Conservation (phyloP, 2,329 filamentous ascomycete genomes). For the Dactylonectria estremocensis region DNA sequence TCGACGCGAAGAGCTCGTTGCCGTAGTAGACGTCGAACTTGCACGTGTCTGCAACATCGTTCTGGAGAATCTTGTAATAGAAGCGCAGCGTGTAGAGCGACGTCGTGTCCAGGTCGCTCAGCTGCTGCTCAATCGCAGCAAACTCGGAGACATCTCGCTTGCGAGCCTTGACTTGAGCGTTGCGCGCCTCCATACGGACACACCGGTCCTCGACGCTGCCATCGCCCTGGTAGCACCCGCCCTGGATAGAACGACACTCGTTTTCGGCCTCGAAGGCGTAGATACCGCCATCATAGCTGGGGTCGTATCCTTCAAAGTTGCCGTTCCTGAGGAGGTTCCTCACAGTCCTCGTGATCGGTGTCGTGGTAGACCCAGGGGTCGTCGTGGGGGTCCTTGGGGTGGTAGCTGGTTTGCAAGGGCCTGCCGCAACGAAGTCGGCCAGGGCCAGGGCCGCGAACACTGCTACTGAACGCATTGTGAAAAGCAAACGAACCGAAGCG, state of each 20-base stretch:
- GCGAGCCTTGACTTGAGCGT: background rate
- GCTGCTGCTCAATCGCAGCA: slow-evolving; percentile 39
- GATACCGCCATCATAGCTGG: slow-evolving; percentile 37
- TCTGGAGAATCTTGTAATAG: slow-evolving; percentile 38
- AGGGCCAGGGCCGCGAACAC: slow-evolving; percentile 33
- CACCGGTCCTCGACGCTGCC: slow-evolving; percentile 38
- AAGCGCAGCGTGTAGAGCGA: slow-evolving; percentile 42
- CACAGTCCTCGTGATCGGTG: slow-evolving; percentile 18
- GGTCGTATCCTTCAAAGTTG: slow-evolving; percentile 42
- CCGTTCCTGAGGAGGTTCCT: slow-evolving; percentile 39
- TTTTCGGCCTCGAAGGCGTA: slow-evolving; percentile 37
- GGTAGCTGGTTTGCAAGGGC: slow-evolving; percentile 29
- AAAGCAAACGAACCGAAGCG: slow-evolving; percentile 17
- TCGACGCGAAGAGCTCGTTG: slow-evolving; percentile 31
- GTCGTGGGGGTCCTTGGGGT: background rate
- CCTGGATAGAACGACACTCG: slow-evolving; percentile 34
- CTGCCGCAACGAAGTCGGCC: slow-evolving; percentile 25
- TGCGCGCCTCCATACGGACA: slow-evolving; percentile 29
- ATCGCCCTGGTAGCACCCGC: slow-evolving; percentile 33
- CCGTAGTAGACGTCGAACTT: slow-evolving; percentile 41
- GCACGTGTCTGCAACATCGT: slow-evolving; percentile 37
- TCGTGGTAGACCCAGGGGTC: slow-evolving; percentile 21
- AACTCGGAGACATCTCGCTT: slow-evolving; percentile 23
- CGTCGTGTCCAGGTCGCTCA: slow-evolving; percentile 34
- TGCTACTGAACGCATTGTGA: slow-evolving; percentile 35